Evolutionary conservation across 2,329 filamentous ascomycete genomes (phyloP), one percentile per base, ranked within the genome.

Genomic region (Trichophyton benhamiae): DNA sequence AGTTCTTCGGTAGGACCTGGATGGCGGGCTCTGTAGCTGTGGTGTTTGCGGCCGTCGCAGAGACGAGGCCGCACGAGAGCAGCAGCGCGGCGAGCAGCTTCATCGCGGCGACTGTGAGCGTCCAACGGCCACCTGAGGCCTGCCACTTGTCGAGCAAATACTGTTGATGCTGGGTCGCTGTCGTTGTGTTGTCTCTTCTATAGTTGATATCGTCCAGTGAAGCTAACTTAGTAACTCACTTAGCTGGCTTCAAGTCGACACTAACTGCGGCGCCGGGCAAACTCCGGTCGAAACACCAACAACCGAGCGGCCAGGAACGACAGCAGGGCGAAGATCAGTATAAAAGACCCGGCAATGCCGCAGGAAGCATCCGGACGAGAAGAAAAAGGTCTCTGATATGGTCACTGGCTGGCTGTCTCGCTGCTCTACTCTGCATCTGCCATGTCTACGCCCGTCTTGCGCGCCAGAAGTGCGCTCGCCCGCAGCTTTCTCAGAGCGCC

Each of bases 1-100:
- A 96, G 64, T 74, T 70, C 63, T 69, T 68, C 48, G 73, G 72
- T 25, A 78, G 70, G 62, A 72, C 67, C 61, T 72, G 69, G 65
- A 72, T 71, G 25, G 68, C 63, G n/a, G 66, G 65, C 60, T 69
- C 66, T 36, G 68, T 67, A 49, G 65, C 67, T 53, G 66, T 65
- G 41, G 63, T 61, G 63, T 66, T 72, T 61, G 69, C 63, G 46
- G 72, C 68, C 25, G 66, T 66, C 65, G 71, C 71, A 33, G 52
- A 17, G 52, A 55, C 25, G 65, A 57, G 22, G 46, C 57, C 58
- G 53, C 57, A 60, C 62, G 71, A 71, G 61, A 72, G 68, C 60
- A 74, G 69, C 67, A 74, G 68, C 61, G 72, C 68, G 46, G 70
- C 70, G 67, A 73, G 68, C 64, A 74, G 69, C 71, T 71, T 76